Base-by-base conservation (phyloP, 2,329 filamentous ascomycete species). In the Calonectria henricotiae region DNA sequence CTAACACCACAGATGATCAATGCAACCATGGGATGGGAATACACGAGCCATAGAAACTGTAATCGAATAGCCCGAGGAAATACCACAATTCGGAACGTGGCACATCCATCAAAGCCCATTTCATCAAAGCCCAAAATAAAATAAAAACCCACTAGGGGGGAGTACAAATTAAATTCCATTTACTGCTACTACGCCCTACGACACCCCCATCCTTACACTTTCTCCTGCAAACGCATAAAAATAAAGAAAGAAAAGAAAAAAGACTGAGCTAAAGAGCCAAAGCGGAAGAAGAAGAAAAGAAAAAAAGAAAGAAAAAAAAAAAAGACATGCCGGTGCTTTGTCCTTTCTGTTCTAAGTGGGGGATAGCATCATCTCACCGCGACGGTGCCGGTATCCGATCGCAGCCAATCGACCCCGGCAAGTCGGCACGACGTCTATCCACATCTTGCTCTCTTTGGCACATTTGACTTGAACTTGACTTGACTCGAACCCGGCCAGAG, bases 281-380 rank as follows among this genome's bases (percentile, higher is more conserved):
- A 23, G 20, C 20, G 20, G 20, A 20, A 20, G 20, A 20, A 20
- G 20, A 20, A 20, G 20, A 20, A 20, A 20, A 51, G 15, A 51
- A 13, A 46, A 62, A 13, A 2, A 30, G 1, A 1, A 30, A 23
- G 15, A 43, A 30, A 20, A 20, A 23, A 20, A 23, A 37, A 46
- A 37, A 71, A 43, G 20, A 41, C 39, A 27, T 15, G 55, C 37
- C 39, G 49, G 49, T 54, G 49, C 49, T 17, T 54, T 27, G 49
- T 35, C 55, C 37, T 27, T 32, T n/a, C 39, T 44, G 55, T n/a
- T 63, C 62, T 9, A 70, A 75, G 75, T 75, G 75, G 74, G 58
- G 69, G 65, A 77, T 75, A 76, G 74, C 71, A 76, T 76, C 75
- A 77, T 75, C 76, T 77, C 74, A 77, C 76, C 76, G 75, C 75